A percentile compares a stretch with the other conserved stretches of the same genome.
These are phyloP conservation scores for Astragalus glycyphyllos DNA, from an alignment of 306 rosid species.

Conservation along the genomic window DNA sequence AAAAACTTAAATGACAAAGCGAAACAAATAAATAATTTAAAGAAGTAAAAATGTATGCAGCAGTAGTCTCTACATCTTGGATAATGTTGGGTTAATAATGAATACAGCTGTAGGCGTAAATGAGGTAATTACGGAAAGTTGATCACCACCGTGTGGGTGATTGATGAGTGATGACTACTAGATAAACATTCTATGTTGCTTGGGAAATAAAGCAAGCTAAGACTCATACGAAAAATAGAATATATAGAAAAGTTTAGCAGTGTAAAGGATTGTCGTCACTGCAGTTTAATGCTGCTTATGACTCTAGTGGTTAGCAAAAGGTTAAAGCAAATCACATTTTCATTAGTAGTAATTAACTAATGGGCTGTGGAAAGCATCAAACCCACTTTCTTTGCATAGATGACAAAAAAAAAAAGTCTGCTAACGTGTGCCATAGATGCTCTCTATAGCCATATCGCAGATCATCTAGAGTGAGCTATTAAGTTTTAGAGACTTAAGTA, in stretches of 20 bases:
- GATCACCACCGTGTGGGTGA: slow-evolving; percentile 7
- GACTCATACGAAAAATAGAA: background rate
- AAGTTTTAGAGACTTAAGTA: too few relatives aligned
- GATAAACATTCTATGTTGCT: slow-evolving; percentile 24
- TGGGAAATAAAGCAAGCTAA: background rate
- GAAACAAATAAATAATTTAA: too few relatives aligned
- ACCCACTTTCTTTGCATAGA: slow-evolving; percentile 2
- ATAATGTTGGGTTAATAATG: slow-evolving; percentile 7
- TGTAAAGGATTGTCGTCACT: background rate
- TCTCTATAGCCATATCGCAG: background rate
- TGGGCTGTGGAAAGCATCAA: slow-evolving; percentile 45
- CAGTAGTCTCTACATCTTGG: background rate
- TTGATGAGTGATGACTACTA: slow-evolving; percentile 3
- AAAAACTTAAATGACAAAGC: too few relatives aligned
- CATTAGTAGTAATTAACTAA: slow-evolving; percentile 17
- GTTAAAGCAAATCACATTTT: slow-evolving; percentile 30
- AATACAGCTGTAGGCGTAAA: slow-evolving; percentile 7
- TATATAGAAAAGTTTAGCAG: background rate
- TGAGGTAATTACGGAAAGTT: slow-evolving; percentile 10
- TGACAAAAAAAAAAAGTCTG: background rate
- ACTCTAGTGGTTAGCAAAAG: slow-evolving; percentile 26
- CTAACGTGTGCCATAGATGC: slow-evolving; percentile 28
- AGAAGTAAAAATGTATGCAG: background rate
- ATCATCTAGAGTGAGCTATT: too few relatives aligned
- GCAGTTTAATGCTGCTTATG: background rate